phyloP scores from a whole-genome alignment of 345 rosid species.

The Clausena lansium region DNA sequence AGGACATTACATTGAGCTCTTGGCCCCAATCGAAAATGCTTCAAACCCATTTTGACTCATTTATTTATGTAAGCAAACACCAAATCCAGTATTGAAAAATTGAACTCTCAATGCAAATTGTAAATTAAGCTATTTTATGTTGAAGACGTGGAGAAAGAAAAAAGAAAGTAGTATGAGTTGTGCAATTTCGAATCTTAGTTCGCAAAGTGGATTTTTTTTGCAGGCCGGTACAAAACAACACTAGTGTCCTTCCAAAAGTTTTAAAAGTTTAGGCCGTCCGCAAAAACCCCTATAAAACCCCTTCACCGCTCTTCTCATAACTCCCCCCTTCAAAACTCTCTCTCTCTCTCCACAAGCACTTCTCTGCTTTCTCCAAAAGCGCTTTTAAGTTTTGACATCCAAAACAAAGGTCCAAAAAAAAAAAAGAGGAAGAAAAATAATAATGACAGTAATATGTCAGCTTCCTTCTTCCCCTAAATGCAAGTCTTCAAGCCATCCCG shows the following conservation, averaged over 20 bases:
- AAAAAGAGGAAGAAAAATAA: too few species aligned
- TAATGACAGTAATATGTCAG: neutral
- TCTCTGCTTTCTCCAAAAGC: neutral
- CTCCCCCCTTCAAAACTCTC: conserved; percentile 2
- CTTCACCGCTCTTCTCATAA: neutral
- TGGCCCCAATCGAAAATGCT: conserved; percentile 3
- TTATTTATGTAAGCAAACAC: neutral
- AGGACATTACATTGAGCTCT: neutral
- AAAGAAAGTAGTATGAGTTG: neutral
- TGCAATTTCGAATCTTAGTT: conserved; percentile 15
- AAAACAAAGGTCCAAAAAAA: too few species aligned
- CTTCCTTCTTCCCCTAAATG: neutral
- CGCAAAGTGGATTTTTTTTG: neutral
- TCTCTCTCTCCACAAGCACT: neutral
- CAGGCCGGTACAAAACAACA: neutral
- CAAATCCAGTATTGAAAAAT: neutral
- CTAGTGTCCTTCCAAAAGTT: neutral
- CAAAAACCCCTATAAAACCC: conserved; percentile 20
- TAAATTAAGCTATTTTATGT: neutral
- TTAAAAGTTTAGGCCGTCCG: neutral
- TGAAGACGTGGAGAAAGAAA: neutral
- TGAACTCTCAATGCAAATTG: neutral
- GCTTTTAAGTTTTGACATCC: neutral
- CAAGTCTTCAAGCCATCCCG: neutral
- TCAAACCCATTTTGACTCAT: neutral